phyloP scores from a whole-genome alignment of 192 early-diverging fungal species.

The Dissophora globulifera region DNA sequence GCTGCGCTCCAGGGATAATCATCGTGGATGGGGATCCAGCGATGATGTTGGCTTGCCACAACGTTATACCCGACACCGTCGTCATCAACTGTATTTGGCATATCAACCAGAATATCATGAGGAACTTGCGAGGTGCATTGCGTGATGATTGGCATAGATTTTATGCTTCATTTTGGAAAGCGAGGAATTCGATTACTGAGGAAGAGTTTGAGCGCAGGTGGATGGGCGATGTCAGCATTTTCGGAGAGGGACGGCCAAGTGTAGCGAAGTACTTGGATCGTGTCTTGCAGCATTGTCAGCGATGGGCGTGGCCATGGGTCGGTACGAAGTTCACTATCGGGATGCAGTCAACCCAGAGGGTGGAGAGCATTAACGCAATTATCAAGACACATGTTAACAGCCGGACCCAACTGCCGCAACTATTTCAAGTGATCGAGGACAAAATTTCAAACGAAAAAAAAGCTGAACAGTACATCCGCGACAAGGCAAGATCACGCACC shows the following conservation, averaged over 20 bases:
- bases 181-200: neutral
- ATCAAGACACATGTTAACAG: neutral
- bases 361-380: neutral
- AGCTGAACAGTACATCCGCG: neutral
- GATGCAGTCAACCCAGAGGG: slow-evolving; percentile 17
- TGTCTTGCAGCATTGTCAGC: neutral
- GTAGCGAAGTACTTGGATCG: neutral
- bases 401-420: neutral
- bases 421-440: neutral
- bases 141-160: neutral
- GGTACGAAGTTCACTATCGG: slow-evolving; percentile 4
- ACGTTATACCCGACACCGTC: neutral
- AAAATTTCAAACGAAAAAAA: neutral
- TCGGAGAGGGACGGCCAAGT: neutral
- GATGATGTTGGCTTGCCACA: neutral
- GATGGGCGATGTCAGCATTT: neutral
- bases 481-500: neutral
- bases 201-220: slow-evolving; percentile 5
- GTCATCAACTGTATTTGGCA: slow-evolving; percentile 11
- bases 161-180: neutral
- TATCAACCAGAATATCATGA: neutral
- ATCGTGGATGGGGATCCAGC: slow-evolving; percentile 12
- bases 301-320: neutral
- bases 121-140: neutral
- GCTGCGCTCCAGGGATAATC: neutral